Evolutionary conservation across 2,329 filamentous ascomycete species (phyloP), one percentile per base, ranked within the genome.

Genomic region (Trichophyton benhamiae): DNA sequence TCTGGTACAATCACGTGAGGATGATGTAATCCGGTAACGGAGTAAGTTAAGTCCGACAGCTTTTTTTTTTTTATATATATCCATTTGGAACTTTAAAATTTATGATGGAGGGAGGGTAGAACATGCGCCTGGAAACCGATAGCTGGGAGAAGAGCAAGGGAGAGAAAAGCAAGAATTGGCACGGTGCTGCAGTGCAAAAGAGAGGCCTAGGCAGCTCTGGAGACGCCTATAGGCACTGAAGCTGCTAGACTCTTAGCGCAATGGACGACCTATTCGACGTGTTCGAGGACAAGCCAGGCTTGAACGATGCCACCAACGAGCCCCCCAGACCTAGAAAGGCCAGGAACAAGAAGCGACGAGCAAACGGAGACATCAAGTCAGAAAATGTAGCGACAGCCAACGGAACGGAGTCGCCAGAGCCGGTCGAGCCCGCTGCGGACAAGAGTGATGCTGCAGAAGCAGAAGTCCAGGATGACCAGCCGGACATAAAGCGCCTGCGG

Each of bases 211-310:
- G 20, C 25, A 36, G 27, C 52, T 55, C 27, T 33, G 9, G 25
- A 17, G 52, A 13, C 20, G 11, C 6, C 11, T n/a, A 20, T 11
- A 36, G 27, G 6, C 53, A 13, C 17, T 9, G 33, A 25, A 15
- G 7, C 41, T 17, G 33, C 8, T n/a, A 41, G 17, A 3, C 20
- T 57, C 58, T 13, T 36, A 38, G 61, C 64, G 71, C 63, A 61
- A 89, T 88, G 86, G 87, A 91, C 75, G 87, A 91, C 64, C 80
- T 94, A 67, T 94, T 94, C 69, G 85, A 89, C 68, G 87, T 91
- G 62, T 92, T 94, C 70, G 86, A 91, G 66, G 85, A 88, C 69
- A 79, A 81, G 71, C 78, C 83, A 57, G n/a, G 25, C 52, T 55
- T 30, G 27, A 62, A 66, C 61, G 64, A 67, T 63, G 62, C 69